Conservation (phyloP, 106 monocot genomes). For the Allium sativum region DNA sequence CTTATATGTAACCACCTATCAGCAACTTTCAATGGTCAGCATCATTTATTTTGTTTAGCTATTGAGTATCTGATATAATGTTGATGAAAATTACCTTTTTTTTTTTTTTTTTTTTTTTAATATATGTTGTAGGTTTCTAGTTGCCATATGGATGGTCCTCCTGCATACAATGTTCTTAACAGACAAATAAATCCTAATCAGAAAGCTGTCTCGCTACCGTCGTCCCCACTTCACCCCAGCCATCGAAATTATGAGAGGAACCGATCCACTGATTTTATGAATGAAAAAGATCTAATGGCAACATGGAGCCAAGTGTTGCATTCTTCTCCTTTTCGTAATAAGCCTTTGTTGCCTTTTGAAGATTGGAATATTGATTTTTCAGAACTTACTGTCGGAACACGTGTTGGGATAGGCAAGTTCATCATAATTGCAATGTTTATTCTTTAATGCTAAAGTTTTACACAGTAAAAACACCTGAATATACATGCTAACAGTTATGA, state of each 20-base stretch:
- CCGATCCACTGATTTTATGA: constrained; percentile 38
- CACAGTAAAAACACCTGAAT: too few species aligned
- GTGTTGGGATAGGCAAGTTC: constrained; percentile 75
- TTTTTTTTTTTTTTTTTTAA: too few species aligned
- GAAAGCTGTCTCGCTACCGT: constrained; percentile 85
- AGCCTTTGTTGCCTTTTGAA: constrained; percentile 75
- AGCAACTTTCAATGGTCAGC: too few species aligned
- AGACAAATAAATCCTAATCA: constrained; percentile 49
- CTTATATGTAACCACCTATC: too few species aligned
- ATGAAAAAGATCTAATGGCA: constrained; percentile 31
- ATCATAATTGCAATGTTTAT: not conserved
- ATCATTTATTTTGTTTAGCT: too few species aligned
- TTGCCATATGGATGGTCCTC: constrained; percentile 24
- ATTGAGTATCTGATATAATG: too few species aligned
- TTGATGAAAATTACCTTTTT: too few species aligned
- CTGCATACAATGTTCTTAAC: constrained; percentile 18
- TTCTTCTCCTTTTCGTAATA: constrained; percentile 60
- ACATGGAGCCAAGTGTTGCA: constrained; percentile 70
- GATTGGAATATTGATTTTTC: constrained; percentile 98
- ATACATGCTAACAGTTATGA: too few species aligned
- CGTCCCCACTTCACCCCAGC: constrained; percentile 79
- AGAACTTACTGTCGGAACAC: constrained; percentile 85
- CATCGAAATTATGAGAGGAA: constrained; percentile 33
- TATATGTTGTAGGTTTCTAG: not conserved
- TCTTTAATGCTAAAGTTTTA: too few species aligned